Base-by-base conservation (phyloP, 2,329 filamentous ascomycete genomes). In the Fusarium pseudocircinatum region DNA sequence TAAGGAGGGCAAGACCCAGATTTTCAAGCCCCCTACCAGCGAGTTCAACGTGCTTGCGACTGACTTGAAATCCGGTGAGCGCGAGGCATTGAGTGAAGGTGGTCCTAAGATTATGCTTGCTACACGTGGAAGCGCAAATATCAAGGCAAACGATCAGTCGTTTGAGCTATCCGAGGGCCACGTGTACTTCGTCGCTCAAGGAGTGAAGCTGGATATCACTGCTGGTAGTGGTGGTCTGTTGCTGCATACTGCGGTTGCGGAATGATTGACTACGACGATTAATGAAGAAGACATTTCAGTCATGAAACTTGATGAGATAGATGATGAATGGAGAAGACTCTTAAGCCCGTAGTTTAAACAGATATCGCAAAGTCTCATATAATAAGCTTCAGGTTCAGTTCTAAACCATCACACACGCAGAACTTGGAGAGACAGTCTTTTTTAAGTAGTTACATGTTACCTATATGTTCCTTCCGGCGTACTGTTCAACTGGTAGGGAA, bases 1-100 rank as follows among this genome's bases (percentile, higher is more conserved):
- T 54, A 83, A 83, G 69, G 85, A 86, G 46, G 90, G 91, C 0
- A 90, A 88, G 80, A 93, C 91, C 3, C 84, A 86, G 56, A 82
- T 91, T 4, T 93, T 93, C 77, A 85, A 84, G 15, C 92, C 92
- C 10, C 91, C 91, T 0, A 86, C 94, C 80, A 90, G 88, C 75
- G 93, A 95, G 81, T 95, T 95, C 77, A 88, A 90, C 74, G 88
- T 95, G 83, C 81, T 94, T 16, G 84, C 87, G 53, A 90, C 88
- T 4, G 85, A 86, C 26, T 77, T 95, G n/a, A 80, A 78, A 7
- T 80, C 81, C 0, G 88, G 87, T 1, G 90, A 93, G 75, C 86
- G 81, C 42, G 92, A 95, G 74, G 84, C 67, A 26, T 54, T 77
- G 46, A 60, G 64, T 22, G 75, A 75, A 47, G 70, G 70, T 13